phyloP scores from a whole-genome alignment of 805 yeast species.

The Candida sithepensis region DNA sequence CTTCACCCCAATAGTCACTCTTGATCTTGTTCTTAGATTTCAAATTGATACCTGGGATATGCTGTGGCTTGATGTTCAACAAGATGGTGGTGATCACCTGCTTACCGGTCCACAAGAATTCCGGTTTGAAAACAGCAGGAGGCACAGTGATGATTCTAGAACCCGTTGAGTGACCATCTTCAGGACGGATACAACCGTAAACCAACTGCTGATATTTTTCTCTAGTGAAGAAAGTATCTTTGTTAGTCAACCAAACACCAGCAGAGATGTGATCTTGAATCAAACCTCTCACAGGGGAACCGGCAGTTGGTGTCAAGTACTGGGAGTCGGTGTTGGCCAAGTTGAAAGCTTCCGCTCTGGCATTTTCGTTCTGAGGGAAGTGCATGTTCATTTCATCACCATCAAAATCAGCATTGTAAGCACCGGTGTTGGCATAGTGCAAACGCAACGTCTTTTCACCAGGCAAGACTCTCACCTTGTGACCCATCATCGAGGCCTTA shows the following conservation, averaged over 20 bases:
- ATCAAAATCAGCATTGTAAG: constrained; percentile 97
- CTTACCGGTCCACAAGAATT: constrained; percentile 95
- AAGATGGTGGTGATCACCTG: constrained; percentile 92
- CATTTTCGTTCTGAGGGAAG: constrained; percentile 97
- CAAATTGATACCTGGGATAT: constrained; percentile 89
- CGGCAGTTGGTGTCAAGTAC: constrained; percentile 96
- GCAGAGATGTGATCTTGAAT: constrained; percentile 99
- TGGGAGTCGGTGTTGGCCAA: constrained; percentile 97
- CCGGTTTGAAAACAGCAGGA: constrained; percentile 85
- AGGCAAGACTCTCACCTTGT: constrained; percentile 92
- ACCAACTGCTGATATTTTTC: constrained; percentile 91
- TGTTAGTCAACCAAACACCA: constrained; percentile 96
- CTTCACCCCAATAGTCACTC: constrained; percentile 90
- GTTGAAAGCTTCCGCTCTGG: constrained; percentile 91
- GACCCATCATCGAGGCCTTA: constrained; percentile 99
- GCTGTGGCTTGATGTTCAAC: constrained; percentile 79
- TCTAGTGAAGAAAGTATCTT: constrained; percentile 86
- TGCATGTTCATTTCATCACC: constrained; percentile 99
- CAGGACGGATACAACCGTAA: constrained; percentile 94
- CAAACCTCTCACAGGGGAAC: constrained; percentile 96
- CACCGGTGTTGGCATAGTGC: constrained; percentile 98
- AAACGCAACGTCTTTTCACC: constrained; percentile 95
- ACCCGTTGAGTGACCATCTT: constrained; percentile 89
- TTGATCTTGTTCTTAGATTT: constrained; percentile 83
- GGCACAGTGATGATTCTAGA: constrained; percentile 70